phyloP scores from a whole-genome alignment of 2,329 filamentous ascomycete genomes.

The Epichloe brachyelytri region DNA sequence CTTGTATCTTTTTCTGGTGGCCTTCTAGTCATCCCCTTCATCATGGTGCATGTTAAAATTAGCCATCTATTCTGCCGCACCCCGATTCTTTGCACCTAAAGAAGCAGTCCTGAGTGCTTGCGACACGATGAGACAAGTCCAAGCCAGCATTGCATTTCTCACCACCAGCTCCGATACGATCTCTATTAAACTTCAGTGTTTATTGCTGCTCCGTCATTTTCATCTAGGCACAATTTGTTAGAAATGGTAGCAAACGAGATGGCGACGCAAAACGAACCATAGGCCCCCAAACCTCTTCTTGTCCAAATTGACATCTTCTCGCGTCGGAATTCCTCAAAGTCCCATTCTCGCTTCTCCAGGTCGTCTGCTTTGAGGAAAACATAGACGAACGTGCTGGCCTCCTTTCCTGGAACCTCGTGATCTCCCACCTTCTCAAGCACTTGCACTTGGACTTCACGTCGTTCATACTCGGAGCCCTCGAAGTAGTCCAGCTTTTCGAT shows the following conservation, averaged over 20 bases:
- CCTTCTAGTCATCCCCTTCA: too few relatives aligned
- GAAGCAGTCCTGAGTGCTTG: background rate
- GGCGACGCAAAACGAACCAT: slow-evolving; percentile 21
- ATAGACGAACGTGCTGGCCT: slow-evolving; percentile 48
- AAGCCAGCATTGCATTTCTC: background rate
- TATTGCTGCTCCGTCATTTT: slow-evolving; percentile 9
- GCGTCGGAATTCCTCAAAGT: slow-evolving; percentile 68
- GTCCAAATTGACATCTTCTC: slow-evolving; percentile 54
- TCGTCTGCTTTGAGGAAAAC: slow-evolving; percentile 38
- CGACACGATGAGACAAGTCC: background rate
- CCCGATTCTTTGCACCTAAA: too few relatives aligned
- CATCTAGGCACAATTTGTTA: slow-evolving; percentile 9
- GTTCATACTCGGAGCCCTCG: slow-evolving; percentile 63
- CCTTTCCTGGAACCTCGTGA: slow-evolving; percentile 26
- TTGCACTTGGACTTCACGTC: slow-evolving; percentile 41
- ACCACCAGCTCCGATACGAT: too few relatives aligned
- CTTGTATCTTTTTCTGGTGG: too few relatives aligned
- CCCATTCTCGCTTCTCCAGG: slow-evolving; percentile 71
- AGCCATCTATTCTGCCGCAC: too few relatives aligned
- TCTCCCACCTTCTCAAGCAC: slow-evolving; percentile 30
- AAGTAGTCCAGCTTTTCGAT: slow-evolving; percentile 66
- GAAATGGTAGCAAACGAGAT: background rate
- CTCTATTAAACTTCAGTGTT: background rate
- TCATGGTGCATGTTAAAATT: too few relatives aligned
- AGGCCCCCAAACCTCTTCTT: slow-evolving; percentile 31